Evolutionary conservation across 2,329 filamentous ascomycete genomes (phyloP), one percentile per base, ranked within the genome.

Genomic region (Phoma herbarum): DNA sequence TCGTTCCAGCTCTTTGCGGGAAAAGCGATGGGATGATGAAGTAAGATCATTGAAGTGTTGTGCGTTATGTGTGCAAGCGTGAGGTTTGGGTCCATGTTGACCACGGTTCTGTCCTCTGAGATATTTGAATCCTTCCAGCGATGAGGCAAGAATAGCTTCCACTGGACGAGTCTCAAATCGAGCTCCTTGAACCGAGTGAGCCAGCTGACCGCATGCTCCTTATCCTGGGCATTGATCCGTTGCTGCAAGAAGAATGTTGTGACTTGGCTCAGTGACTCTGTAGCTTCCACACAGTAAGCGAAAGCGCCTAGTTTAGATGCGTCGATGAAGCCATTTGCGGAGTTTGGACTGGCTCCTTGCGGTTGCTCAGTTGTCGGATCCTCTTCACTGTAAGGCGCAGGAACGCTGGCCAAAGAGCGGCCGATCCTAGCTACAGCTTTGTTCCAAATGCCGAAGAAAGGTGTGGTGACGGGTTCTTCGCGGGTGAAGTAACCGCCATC

Each of bases 371-470:
- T n/a, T 1, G 44, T 57, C 20, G 72, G 59, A 42, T 74, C 73
- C 8, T 75, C 73, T 29, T 74, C 73, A 43, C 74, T 75, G 49
- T 75, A 75, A 25, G 73, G 73, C 4, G 71, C 71, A 26, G 73
- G 73, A 1, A 75, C 69, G 14, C 74, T 64, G 4, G 72, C 72
- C 2, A 75, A 49, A 10, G 73, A 75, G 16, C 66, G 66, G 2
- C 72, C 72, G 20, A 75, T 73, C 16, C 70, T 60, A n/a, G 72
- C 72, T 4, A 70, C 68, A 22, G 72, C 63, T 56, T 75, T 75
- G 42, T 73, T 74, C 72, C 73, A 75, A n/a, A 75, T 73, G 2
- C 70, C 73, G 52, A 75, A 75, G 50, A 69, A 75, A 1, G 73
- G 73, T 4, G 73, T 75, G 1, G 66, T 71, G 0, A 75, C 73